Evolutionary conservation across 345 rosid species (phyloP), one percentile per base, ranked within the genome.

Genomic region (Ceriops decandra): DNA sequence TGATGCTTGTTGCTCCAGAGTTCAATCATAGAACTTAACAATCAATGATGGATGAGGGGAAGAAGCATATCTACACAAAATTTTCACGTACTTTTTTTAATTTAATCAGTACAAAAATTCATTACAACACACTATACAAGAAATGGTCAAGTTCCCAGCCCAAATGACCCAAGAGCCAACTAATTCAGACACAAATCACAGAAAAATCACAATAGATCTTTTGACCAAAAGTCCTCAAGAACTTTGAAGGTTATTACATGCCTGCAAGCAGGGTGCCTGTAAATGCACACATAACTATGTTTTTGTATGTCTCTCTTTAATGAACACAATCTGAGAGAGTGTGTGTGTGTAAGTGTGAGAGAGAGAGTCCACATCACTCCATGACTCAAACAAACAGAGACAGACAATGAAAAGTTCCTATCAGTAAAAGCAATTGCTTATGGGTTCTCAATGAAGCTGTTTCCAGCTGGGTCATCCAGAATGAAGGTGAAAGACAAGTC

Each of bases 401-500:
- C 16, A 15, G 5, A 13, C 49, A 42, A 15, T 3, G 19, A 42
- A 42, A 42, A 13, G 49, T 42, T 42, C 49, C 49, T 3, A 42
- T 17, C 49, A 42, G 17, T 13, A 42, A 42, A 42, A 42, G 49
- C 49, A 42, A 42, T 42, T 42, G 49, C 96, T 89, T 86, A 93
- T 97, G 84, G 98, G 67, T 91, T 93, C 76, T 93, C 98, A 65
- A 93, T 80, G 78, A 93, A 93, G 84, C 98, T 87, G 82, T 93
- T 93, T 71, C 98, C 98, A 63, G 96, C 80, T 64, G 96, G 95
- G 83, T 93, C 98, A 68, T 93, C 96, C 75, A 93, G 79, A 81
- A 89, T 75, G 79, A 91, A 82, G 70, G 92, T 86, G 74, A 89
- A 91, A 24, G 91, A 53, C 11, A 79, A 82, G 57, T 70, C 84